phyloP scores from a whole-genome alignment of 176 grass and related monocot genomes.

The Neostapfia colusana region DNA sequence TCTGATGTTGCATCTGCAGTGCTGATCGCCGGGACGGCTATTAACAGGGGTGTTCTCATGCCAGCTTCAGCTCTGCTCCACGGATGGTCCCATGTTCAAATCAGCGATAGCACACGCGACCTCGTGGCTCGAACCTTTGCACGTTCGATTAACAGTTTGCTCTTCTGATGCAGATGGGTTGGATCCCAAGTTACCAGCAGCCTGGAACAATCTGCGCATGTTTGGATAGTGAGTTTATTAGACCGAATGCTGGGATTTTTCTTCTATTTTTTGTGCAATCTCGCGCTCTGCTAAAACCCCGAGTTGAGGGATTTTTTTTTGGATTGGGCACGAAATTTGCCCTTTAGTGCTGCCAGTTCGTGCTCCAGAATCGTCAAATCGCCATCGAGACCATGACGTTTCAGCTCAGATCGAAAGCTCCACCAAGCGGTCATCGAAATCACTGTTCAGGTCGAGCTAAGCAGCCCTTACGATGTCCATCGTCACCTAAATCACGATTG shows the following conservation, averaged over 20 bases:
- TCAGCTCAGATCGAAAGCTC: too few relatives aligned
- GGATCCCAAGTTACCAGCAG: not conserved
- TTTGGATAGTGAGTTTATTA: not conserved
- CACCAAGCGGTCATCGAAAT: too few relatives aligned
- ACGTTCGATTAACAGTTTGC: not conserved
- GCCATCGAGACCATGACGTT: not conserved
- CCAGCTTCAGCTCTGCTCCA: slow-evolving; percentile 25
- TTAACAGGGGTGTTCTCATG: slow-evolving; percentile 41
- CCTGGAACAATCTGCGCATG: not conserved
- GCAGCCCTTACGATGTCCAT: slow-evolving; percentile 6
- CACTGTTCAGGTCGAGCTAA: slow-evolving; percentile 10
- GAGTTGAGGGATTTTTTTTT: too few relatives aligned
- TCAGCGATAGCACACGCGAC: slow-evolving; percentile 32
- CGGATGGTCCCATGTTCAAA: slow-evolving; percentile 39
- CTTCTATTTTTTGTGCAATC: too few relatives aligned
- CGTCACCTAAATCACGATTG: slow-evolving; percentile 4
- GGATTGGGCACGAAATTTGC: too few relatives aligned
- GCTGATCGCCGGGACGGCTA: slow-evolving; percentile 14
- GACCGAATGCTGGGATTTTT: not conserved
- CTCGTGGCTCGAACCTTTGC: not conserved
- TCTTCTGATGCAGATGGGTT: slow-evolving; percentile 24
- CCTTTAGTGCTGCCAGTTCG: too few relatives aligned
- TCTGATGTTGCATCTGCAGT: not conserved
- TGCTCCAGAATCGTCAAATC: too few relatives aligned
- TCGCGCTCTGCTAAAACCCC: too few relatives aligned